Base-by-base conservation (phyloP, 1,284 basidiomycete genomes). In the Grifola frondosa region DNA sequence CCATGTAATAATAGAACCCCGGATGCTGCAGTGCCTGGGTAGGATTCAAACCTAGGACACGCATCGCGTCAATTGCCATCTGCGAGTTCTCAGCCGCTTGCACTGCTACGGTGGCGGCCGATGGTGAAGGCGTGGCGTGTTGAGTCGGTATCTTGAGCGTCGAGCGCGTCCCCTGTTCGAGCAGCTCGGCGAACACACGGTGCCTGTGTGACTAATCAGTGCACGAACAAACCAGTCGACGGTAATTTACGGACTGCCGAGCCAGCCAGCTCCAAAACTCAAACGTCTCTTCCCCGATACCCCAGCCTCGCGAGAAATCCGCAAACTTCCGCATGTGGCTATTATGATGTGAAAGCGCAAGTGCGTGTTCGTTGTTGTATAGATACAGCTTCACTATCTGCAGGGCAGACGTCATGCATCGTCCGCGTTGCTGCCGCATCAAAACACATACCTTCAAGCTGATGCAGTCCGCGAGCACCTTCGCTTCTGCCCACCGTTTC, bases 241-340 rank as follows among this genome's bases (percentile, higher is more conserved):
- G 12, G 39, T 34, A 23, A n/a, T 25, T n/a, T 9, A 75, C 86
- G 49, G 54, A 92, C 88, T 97, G 93, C 59, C 94, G 77, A 7
- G 90, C 88, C 39, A 94, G 75, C 96, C 95, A 99, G 54, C 87
- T 89, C 96, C 96, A 98, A 61, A 85, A 98, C 63, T 98, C 97
- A 55, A 90, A 97, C 0, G 91, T 97, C 57, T 93, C 88, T 56
- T 94, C 91, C n/a, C 94, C 94, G 41, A 98, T 97, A 3, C 91
- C 92, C 96, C 96, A 98, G 0, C 89, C 88, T 6, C 88, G 75
- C 8, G 90, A 93, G 44, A 98, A 80, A 53, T 95, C 91, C 6
- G 84, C 78, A 54, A 98, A 96, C 44, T 84, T 81, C 22, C 84
- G 80, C 49, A 96, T 75, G 60, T 98, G 95, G 15, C 80, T 78